These are phyloP conservation scores for Lithospermum erythrorhizon DNA, from an alignment of 257 asterid genomes.

Conservation along the genomic window DNA sequence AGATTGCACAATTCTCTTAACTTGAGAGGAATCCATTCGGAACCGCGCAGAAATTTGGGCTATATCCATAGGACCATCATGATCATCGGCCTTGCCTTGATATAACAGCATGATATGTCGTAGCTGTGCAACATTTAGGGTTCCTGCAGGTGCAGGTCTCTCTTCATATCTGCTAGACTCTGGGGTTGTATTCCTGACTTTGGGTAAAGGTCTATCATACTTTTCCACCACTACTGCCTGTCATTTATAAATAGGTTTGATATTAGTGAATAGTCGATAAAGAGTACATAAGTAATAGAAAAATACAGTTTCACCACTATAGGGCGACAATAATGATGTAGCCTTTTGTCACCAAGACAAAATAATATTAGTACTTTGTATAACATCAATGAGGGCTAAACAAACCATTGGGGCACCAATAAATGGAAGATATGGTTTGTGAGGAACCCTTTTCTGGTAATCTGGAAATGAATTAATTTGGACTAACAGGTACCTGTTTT, in stretches of 20 bases:
- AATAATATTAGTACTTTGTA: no score
- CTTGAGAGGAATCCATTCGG: constrained; percentile 45
- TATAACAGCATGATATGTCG: constrained; percentile 62
- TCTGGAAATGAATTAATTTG: no score
- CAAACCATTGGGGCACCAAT: no score
- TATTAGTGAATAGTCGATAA: no score
- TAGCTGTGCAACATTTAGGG: constrained; percentile 58
- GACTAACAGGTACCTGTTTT: no score
- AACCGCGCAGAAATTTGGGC: constrained; percentile 51
- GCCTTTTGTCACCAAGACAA: no score
- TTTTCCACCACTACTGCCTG: constrained; percentile 73
- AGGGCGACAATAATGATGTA: no score
- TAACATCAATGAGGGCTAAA: no score
- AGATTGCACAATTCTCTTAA: constrained; percentile 53
- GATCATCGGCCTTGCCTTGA: constrained; percentile 62
- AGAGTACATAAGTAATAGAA: no score
- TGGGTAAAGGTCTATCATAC: constrained; percentile 72
- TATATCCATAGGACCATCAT: constrained; percentile 46
- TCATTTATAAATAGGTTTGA: background rate
- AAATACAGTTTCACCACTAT: no score
- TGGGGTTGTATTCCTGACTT: constrained; percentile 53
- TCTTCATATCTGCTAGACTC: constrained; percentile 64
- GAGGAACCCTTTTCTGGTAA: no score
- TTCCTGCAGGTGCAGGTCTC: constrained; percentile 69
- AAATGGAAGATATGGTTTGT: no score